Percentiles rank a stretch among this genome's conserved stretches.
Conservation (phyloP, 192 early-diverging fungal genomes). For the Allomyces macrogynus region DNA sequence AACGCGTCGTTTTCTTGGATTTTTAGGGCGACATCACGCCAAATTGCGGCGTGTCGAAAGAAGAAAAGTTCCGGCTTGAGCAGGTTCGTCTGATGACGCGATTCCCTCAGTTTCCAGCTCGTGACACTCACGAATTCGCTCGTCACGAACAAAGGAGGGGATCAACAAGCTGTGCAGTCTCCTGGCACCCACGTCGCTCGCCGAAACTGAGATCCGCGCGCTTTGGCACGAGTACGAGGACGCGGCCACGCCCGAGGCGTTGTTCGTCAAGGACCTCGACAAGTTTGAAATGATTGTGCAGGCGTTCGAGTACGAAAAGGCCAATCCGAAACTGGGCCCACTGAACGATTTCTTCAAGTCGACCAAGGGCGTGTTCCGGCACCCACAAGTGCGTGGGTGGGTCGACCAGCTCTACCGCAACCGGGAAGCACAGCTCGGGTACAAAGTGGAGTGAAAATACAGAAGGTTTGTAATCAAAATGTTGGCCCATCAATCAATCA, state of each 20-base stretch:
- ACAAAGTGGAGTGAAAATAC: background rate
- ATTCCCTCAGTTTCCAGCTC: too few relatives aligned
- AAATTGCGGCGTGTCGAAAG: slow-evolving; percentile 47
- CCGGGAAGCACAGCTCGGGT: slow-evolving; percentile 8
- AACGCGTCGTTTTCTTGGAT: background rate
- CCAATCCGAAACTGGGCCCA: slow-evolving; percentile 29
- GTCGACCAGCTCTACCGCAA: slow-evolving; percentile 54
- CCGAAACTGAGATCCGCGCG: slow-evolving; percentile 38
- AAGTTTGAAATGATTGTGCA: slow-evolving; percentile 95
- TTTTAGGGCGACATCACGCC: slow-evolving; percentile 77
- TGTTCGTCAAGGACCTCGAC: slow-evolving; percentile 75
- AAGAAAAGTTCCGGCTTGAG: slow-evolving; percentile 56
- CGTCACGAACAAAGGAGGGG: background rate
- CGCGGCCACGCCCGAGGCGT: slow-evolving; percentile 45
- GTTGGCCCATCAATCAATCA: too few relatives aligned
- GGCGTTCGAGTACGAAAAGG: slow-evolving; percentile 72
- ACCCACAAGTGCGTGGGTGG: slow-evolving; percentile 64
- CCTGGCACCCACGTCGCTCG: background rate
- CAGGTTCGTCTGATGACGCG: slow-evolving; percentile 12
- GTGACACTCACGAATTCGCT: too few relatives aligned
- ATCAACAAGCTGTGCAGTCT: background rate
- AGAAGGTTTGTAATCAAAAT: too few relatives aligned
- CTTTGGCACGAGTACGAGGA: slow-evolving; percentile 81
- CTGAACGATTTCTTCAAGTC: slow-evolving; percentile 64
- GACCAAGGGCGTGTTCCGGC: slow-evolving; percentile 59